Conservation (phyloP, 306 rosid genomes). For the Prunus armeniaca region DNA sequence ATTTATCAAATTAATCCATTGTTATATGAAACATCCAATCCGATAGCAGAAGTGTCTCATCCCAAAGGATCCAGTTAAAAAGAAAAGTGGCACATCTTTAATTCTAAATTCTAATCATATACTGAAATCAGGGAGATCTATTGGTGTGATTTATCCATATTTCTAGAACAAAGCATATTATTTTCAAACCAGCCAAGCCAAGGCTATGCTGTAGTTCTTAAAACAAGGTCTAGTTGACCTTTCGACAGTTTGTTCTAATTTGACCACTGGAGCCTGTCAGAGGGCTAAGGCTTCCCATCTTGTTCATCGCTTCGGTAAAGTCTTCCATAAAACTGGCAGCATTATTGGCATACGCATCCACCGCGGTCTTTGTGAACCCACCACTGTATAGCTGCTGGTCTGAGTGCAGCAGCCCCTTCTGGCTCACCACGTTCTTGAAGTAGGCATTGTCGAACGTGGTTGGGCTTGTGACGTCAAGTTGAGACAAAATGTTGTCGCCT, state of each 20-base stretch:
- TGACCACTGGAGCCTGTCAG: conserved; percentile 58
- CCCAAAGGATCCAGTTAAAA: too few relatives aligned
- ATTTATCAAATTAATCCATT: too few relatives aligned
- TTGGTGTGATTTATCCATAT: too few relatives aligned
- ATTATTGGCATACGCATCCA: conserved; percentile 30
- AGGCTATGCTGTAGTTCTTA: background rate
- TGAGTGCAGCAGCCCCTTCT: conserved; percentile 56
- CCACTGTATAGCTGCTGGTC: conserved; percentile 55
- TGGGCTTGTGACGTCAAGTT: conserved; percentile 40
- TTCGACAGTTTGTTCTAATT: conserved; percentile 49
- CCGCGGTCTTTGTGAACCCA: conserved; percentile 52
- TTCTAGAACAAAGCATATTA: too few relatives aligned
- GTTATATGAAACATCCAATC: too few relatives aligned
- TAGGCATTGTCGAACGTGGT: conserved; percentile 50
- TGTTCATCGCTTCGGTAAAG: conserved; percentile 55
- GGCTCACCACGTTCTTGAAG: conserved; percentile 40
- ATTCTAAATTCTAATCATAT: too few relatives aligned
- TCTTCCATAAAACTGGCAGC: conserved; percentile 34
- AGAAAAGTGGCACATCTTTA: too few relatives aligned
- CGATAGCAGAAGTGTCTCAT: too few relatives aligned
- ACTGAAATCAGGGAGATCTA: too few relatives aligned
- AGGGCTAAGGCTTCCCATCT: conserved; percentile 61
- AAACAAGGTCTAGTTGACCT: conserved; percentile 27
- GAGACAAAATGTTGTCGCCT: conserved; percentile 40
- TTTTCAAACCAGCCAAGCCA: too few relatives aligned